Evolutionary conservation across 768 basidiomycete genomes (phyloP).

Genomic region (Russula sp.): DNA sequence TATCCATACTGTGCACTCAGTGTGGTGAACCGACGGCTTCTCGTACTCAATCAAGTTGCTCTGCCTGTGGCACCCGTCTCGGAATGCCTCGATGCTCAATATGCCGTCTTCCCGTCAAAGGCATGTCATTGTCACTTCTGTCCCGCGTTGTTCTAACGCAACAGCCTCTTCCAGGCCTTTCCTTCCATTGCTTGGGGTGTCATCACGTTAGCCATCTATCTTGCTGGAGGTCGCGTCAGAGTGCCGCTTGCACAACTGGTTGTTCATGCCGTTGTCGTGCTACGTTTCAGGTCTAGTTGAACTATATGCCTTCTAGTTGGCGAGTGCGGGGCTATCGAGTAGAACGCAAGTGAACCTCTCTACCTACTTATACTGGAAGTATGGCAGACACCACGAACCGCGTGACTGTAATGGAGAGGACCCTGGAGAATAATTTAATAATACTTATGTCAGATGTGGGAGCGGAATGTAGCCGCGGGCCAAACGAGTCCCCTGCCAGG

Average conservation of each 20-base stretch:
- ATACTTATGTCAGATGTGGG: no score
- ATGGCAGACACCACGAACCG: no score
- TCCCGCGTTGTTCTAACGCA: neutral
- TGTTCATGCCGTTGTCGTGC: constrained; percentile 54
- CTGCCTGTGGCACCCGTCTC: constrained; percentile 36
- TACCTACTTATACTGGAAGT: no score
- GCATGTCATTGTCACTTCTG: constrained; percentile 30
- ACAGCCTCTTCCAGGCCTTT: constrained; percentile 38
- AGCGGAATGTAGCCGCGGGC: no score
- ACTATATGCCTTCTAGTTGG: neutral
- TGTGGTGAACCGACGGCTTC: constrained; percentile 32
- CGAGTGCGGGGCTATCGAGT: neutral
- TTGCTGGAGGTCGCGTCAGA: constrained; percentile 49
- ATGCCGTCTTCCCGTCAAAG: constrained; percentile 71
- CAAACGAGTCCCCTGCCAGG: no score
- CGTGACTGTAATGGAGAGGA: no score
- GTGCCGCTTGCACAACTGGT: constrained; percentile 54
- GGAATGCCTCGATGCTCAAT: constrained; percentile 54
- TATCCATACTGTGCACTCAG: constrained; percentile 24
- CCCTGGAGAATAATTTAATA: no score
- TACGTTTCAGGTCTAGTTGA: neutral
- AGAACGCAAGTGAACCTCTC: neutral
- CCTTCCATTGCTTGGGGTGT: constrained; percentile 52
- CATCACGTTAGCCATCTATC: constrained; percentile 58
- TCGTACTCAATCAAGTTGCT: constrained; percentile 38